Base-by-base conservation (phyloP, 352 stramenopile genomes). In the Pythium oligandrum region DNA sequence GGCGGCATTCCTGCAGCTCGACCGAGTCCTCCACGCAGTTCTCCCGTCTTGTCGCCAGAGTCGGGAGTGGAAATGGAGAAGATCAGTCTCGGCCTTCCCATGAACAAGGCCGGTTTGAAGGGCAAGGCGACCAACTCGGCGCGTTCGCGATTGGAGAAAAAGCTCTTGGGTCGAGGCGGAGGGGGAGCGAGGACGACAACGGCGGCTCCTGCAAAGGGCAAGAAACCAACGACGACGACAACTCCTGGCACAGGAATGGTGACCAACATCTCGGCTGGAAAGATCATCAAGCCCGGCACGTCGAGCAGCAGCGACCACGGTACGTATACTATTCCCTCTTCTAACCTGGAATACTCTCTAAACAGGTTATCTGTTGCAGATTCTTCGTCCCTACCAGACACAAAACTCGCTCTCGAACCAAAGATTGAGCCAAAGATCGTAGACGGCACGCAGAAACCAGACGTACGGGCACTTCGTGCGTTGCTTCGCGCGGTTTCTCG, bases 91-190 rank as follows among this genome's bases (percentile, higher is more conserved):
- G 61, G 55, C 0, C 48, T 73, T 1, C 57, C 63, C 5, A 40
- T 44, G 5, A 39, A n/a, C 6, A 31, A 26, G 3, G 39, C 9
- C 6, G 51, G 51, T 3, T 45, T 67, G 31, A 93, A 91, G 57
- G 63, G 76, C 6, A 90, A 90, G 40, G 65, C 17, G 17, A 26
- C 73, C 0, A 86, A 83, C 4, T 92, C 82, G 5, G 82, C 79
- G 10, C 70, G 83, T 32, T 83, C 83, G 26, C 67, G 84, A 35
- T 59, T 94, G 49, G 82, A 78, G 12, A 86, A 83, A 62, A 91
- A 90, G 59, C 56, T 94, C 3, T 74, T 88, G 46, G 82, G 82
- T 6, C 68, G 82, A n/a, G 80, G 84, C 7, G 72, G 66, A n/a
- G 17, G 17, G 17, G 71, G 68, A 26, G 74, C 64, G 2, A 72